These are phyloP conservation scores for Vaccinium macrocarpon DNA, from an alignment of 148 eudicot species.

Conservation along the genomic window DNA sequence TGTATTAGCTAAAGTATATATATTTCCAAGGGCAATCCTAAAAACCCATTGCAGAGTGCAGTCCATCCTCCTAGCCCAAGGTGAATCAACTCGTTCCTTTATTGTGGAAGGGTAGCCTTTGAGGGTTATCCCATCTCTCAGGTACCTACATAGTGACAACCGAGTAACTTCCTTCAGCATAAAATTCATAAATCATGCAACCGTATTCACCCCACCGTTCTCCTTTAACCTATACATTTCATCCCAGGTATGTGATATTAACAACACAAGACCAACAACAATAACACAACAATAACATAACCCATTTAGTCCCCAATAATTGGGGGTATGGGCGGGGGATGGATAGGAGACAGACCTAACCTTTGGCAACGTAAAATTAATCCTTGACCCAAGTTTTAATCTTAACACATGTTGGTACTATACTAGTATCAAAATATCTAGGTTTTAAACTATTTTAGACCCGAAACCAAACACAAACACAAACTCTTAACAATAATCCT, in stretches of 20 bases:
- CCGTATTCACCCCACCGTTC: neutral
- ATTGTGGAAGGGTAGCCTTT: neutral
- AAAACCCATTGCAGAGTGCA: neutral
- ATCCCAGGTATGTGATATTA: neutral
- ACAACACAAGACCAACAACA: neutral
- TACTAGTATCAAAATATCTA: neutral
- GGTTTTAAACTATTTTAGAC: neutral
- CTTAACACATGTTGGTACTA: neutral
- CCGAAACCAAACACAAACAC: neutral
- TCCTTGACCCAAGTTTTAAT: neutral
- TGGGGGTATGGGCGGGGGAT: too few relatives aligned
- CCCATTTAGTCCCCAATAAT: too few relatives aligned
- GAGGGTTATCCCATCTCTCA: neutral
- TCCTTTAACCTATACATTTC: neutral
- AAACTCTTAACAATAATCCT: neutral
- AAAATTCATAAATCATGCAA: neutral
- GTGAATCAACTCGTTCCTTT: neutral
- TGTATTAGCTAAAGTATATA: neutral
- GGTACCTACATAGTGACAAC: neutral
- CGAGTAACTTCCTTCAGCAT: neutral
- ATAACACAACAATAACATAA: too few relatives aligned
- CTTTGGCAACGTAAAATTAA: neutral
- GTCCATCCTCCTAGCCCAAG: neutral
- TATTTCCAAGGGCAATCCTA: neutral
- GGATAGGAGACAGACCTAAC: too few relatives aligned